Base-by-base conservation (phyloP, 2,329 filamentous ascomycete genomes). In the Stylonectria norvegica region DNA sequence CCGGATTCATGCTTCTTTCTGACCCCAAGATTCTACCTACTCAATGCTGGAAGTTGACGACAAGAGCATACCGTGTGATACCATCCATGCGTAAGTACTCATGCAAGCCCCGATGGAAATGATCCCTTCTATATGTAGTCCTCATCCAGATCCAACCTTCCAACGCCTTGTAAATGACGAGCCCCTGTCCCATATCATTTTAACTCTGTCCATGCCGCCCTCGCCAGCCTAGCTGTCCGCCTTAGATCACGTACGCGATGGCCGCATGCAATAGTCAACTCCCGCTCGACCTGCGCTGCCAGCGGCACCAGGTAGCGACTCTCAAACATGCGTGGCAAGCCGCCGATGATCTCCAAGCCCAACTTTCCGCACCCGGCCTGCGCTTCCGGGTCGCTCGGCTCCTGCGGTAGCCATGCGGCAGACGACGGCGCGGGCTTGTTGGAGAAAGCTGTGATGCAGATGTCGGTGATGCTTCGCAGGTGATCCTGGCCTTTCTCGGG, bases 181-280 rank as follows among this genome's bases (percentile, higher is more conserved):
- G n/a, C n/a, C n/a, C n/a, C n/a, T n/a, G n/a, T 31, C 31, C 18
- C 38, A 27, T 31, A 9, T 56, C 42, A 60, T 37, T 60, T 65
- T 36, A 67, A 45, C 20, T 63, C 59, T n/a, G 60, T 62, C 77
- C 77, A 81, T 5, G 67, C 69, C 36, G 62, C 64, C 38, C 74
- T 67, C 4, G 76, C 74, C 42, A 59, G 49, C 37, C 75, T 64
- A 14, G 77, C 76, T 33, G 64, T 65, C 40, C 64, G 70, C 33
- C 78, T 66, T 31, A 79, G 66, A 44, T 76, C 74, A 31, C 78
- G 64, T 7, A 77, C 71, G 5, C 63, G 58, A 47, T 80, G 75
- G 2, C 76, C 77, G 35, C 75, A 77, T 1, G 75, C 75, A 7
- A 63, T 50, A 2, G 70, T 68, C 43, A 81, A 52, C 36, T 75